Conservation (phyloP, 345 rosid species). For the Salix viminalis region DNA sequence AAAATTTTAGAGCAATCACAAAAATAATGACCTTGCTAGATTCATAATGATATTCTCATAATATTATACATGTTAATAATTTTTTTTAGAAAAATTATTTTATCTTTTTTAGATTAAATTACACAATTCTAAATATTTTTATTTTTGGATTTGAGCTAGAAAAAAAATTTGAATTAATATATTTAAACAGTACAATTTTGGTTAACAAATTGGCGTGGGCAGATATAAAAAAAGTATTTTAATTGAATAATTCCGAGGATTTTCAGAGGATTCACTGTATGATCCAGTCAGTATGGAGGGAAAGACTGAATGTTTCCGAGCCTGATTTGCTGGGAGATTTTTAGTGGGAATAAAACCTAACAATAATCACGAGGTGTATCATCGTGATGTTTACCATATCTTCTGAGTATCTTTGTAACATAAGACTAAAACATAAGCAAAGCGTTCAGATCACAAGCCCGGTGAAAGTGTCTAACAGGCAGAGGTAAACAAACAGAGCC, state of each 20-base stretch:
- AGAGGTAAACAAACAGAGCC: no score
- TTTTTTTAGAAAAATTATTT: no score
- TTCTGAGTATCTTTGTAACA: background rate
- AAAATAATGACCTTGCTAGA: no score
- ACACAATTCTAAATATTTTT: no score
- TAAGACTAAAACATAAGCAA: background rate
- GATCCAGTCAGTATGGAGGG: constrained; percentile 15
- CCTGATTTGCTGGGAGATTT: background rate
- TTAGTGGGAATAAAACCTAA: background rate
- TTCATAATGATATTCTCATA: no score
- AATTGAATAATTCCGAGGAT: no score
- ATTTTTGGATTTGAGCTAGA: no score
- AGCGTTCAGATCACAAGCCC: background rate
- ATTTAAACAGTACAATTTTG: background rate
- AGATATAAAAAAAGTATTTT: background rate
- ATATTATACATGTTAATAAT: no score
- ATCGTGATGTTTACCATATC: background rate
- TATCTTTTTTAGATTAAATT: no score
- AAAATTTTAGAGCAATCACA: no score
- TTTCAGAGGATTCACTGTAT: constrained; percentile 36
- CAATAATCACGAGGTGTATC: background rate
- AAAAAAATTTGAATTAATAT: no score
- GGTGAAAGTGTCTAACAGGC: background rate
- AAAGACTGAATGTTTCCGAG: constrained; percentile 16
- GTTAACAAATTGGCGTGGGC: constrained; percentile 5